Evolutionary conservation across 164 flowering plant genomes (phyloP), one percentile per base, ranked within the genome.

Genomic region (Sedum album): DNA sequence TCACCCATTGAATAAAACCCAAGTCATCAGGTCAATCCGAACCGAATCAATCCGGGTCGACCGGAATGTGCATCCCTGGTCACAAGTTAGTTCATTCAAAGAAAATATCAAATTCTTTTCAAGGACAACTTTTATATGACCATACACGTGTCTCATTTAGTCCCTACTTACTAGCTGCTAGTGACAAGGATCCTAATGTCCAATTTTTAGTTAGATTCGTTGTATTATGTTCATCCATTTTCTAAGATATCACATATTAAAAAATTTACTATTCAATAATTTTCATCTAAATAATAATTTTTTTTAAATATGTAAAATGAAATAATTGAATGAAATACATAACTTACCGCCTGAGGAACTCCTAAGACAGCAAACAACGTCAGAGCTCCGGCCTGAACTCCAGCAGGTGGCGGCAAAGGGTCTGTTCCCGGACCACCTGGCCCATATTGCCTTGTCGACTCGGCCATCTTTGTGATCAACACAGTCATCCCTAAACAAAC

Each of bases 291-390:
- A 35, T 35, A 3, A 35, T 7, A 3, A 35, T 3, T 7, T 44
- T 13, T 14, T 44, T 44, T 44, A 14, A 44, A 44, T 13, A 44
- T 44, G 15, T 17, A 44, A 44, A 44, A 44, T 15, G 11, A 44
- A 44, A 44, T 44, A 44, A 44, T 14, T 44, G 48, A 44, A 17
- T 13, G 5, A 44, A 44, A 8, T 7, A 41, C 11, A 13, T 41
- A 41, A 75, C 82, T 75, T 60, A 87, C 91, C 68, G 91, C 80
- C 0, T 67, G 82, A 18, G 91, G 91, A 0, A 85, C 70, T 11
- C 91, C 91, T 69, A 85, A 26, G 5, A 76, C 73, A 6, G 87
- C 73, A 46, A 85, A 87, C 61, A 87, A 67, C 21, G 75, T 46
- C 67, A 83, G 69, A 6, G 91, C 82, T 6, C 80, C 83, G 20